Percentiles rank a stretch among this genome's conserved stretches.
phyloP scores from a whole-genome alignment of 1,284 basidiomycete species.

The Cystobasidiaceae sp. region DNA sequence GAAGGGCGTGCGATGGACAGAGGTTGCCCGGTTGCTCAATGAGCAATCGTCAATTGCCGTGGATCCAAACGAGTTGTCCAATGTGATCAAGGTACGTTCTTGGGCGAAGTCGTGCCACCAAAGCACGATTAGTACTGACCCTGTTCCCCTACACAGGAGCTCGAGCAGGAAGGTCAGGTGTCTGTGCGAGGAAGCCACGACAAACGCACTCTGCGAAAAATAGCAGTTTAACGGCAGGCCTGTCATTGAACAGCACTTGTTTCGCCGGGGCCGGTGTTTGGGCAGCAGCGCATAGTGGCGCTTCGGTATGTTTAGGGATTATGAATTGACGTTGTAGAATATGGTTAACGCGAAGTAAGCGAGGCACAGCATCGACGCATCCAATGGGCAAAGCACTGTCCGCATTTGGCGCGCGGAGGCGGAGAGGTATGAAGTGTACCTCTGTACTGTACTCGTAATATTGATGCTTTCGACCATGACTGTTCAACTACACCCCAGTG shows the following conservation, averaged over 20 bases:
- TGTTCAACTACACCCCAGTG: too few relatives aligned
- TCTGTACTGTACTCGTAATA: too few relatives aligned
- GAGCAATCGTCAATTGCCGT: conserved; percentile 68
- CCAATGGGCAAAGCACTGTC: too few relatives aligned
- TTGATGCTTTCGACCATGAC: too few relatives aligned
- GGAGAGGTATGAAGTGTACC: too few relatives aligned
- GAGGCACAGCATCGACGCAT: too few relatives aligned
- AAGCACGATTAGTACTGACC: too few relatives aligned
- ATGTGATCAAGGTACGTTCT: conserved; percentile 10
- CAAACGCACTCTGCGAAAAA: conserved; percentile 20
- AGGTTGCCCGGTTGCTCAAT: conserved; percentile 66
- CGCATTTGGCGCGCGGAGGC: too few relatives aligned
- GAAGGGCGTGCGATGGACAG: conserved; percentile 69
- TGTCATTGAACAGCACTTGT: too few relatives aligned
- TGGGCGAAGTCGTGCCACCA: neutral
- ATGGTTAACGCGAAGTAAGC: too few relatives aligned
- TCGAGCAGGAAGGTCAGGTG: conserved; percentile 27
- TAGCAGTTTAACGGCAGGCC: neutral
- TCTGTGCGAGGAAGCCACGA: conserved; percentile 19
- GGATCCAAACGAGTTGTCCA: conserved; percentile 30
- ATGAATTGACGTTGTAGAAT: neutral
- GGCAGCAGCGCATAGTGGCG: too few relatives aligned
- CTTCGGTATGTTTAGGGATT: neutral
- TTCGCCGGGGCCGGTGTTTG: too few relatives aligned
- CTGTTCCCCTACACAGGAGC: neutral